Evolutionary conservation across 2,329 filamentous ascomycete species (phyloP), one percentile per base, ranked within the genome.

Genomic region (Fusarium poae): DNA sequence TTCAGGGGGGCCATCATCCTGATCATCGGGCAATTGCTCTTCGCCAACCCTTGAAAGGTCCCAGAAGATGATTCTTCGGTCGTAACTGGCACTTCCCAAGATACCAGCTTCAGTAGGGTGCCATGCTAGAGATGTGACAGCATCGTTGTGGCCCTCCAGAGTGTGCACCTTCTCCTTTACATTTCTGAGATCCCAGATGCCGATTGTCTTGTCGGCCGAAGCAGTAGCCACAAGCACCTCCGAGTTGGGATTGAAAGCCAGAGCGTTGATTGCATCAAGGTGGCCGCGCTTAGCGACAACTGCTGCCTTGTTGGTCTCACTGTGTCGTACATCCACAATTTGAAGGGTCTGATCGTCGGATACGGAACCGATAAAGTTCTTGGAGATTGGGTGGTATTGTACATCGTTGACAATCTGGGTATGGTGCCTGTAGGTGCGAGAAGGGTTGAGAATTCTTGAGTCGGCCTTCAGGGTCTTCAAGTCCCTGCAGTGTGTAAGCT

Each of bases 261-360:
- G 84, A n/a, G 93, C 92, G 78, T 99, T 99, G 79, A 99, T 94
- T 20, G 95, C 95, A 79, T 98, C 96, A 11, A 87, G 87, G 77
- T 99, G 97, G 12, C 94, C 94, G 49, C 88, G 85, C 67, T 87
- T 84, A 20, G 89, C 91, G 39, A 90, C 86, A 50, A 92, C 86
- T 6, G 92, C 89, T 1, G 93, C 89, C 68, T 86, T 88, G 67
- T 87, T 88, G 56, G 85, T 89, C 57, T 89, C 86, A 30, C 85
- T 77, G 76, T 88, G 86, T 73, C 96, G 91, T n/a, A 91, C 86
- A 78, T 99, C 96, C 62, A 98, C 86, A 63, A 99, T 91, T 79
- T 97, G 93, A 65, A 98, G 88, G 10, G 93, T 97, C 72, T 96
- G 86, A 77, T 99, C 96, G 77, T 99, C 96, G 6, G 96, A 98